phyloP scores from a whole-genome alignment of 129 eudicot genomes.

The Daucus carota region DH1_v3.0 NC_030385.2:39993501-39994000 shows the following conservation, averaged over 20 bases:
- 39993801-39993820: slow-evolving; percentile 15
- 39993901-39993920: neutral
- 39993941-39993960: neutral
- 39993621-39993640: no score
- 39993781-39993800: slow-evolving; percentile 3
- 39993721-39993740: neutral
- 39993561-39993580: no score
- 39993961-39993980: neutral
- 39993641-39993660: no score
- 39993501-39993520: no score
- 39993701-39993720: neutral
- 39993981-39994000: neutral
- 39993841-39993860: slow-evolving; percentile 15
- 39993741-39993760: neutral
- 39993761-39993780: neutral
- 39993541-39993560: no score
- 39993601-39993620: no score
- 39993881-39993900: neutral
- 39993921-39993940: neutral
- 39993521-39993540: no score
- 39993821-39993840: slow-evolving; percentile 1
- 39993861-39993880: slow-evolving; percentile 1
- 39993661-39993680: no score
- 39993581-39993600: no score
- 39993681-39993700: neutral